Conservation (phyloP, 1,139 yeast species). For the Scheffersomyces quercinus region DNA sequence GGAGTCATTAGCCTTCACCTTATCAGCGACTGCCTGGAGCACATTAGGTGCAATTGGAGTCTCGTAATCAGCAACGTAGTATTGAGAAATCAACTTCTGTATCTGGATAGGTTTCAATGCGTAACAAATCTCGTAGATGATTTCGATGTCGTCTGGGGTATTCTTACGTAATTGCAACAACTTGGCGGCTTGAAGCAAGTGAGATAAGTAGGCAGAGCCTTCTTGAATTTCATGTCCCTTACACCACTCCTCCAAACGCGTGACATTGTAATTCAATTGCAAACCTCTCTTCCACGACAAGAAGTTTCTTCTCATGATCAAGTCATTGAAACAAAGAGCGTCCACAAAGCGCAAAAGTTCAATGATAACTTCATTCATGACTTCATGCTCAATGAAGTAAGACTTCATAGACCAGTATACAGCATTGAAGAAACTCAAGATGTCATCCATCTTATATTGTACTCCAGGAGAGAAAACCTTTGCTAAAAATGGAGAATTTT, state of each 20-base stretch:
- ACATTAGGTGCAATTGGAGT: conserved; percentile 88
- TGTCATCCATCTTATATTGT: conserved; percentile 92
- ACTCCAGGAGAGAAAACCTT: conserved; percentile 76
- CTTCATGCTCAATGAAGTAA: conserved; percentile 83
- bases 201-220: conserved; percentile 85
- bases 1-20: conserved; percentile 66
- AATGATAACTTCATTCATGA: conserved; percentile 80
- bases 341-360: conserved; percentile 87
- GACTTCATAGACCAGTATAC: conserved; percentile 95
- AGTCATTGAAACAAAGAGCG: conserved; percentile 92
- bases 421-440: conserved; percentile 83
- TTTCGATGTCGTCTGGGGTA: conserved; percentile 86
- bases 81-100: conserved; percentile 87
- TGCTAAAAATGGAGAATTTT: conserved; percentile 78
- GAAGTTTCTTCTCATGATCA: conserved; percentile 92
- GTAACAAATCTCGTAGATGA: conserved; percentile 93
- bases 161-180: conserved; percentile 88
- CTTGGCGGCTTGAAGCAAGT: conserved; percentile 91
- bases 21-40: conserved; percentile 78
- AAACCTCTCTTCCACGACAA: conserved; percentile 97
- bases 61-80: conserved; percentile 93
- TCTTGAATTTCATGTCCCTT: conserved; percentile 91
- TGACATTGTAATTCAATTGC: conserved; percentile 93
- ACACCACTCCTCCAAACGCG: conserved; percentile 98
- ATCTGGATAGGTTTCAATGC: conserved; percentile 92